These are phyloP conservation scores for Rusavskia elegans DNA, from an alignment of 495 filamentous ascomycete species.

Conservation along the genomic window DNA sequence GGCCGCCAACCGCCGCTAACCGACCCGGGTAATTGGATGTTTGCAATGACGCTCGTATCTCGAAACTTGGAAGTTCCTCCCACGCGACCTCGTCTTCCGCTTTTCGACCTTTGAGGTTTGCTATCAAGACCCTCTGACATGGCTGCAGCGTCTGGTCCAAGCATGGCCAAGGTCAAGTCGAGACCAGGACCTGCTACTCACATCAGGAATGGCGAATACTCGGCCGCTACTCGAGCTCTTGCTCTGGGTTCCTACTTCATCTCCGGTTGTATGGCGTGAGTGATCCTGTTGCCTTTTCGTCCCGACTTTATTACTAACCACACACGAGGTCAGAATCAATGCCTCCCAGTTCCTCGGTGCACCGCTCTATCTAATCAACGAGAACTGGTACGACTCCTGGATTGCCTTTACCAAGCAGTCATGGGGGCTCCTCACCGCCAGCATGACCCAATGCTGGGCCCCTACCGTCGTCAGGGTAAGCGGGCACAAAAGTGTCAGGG, in stretches of 20 bases:
- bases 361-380: slow-evolving; percentile 53
- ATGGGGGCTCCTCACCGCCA: slow-evolving; percentile 58
- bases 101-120: not conserved
- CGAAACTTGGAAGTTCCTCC: not conserved
- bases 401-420: slow-evolving; percentile 64
- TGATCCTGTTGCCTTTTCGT: not conserved
- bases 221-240: slow-evolving; percentile 13
- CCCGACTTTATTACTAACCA: not conserved
- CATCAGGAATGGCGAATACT: slow-evolving; percentile 5
- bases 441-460: slow-evolving; percentile 69
- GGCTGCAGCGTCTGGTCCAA: not conserved
- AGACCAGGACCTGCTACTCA: not conserved
- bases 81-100: not conserved
- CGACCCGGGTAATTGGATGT: not conserved
- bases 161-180: not conserved
- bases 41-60: not conserved
- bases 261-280: slow-evolving; percentile 14
- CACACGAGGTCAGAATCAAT: slow-evolving; percentile 32
- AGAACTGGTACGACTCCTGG: slow-evolving; percentile 57
- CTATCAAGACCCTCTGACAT: not conserved
- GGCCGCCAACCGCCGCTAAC: not conserved
- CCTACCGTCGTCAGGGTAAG: slow-evolving; percentile 62
- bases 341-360: slow-evolving; percentile 49
- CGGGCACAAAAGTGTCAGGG: slow-evolving; percentile 56
- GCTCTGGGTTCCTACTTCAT: slow-evolving; percentile 9